Evolutionary conservation across 306 rosid genomes (phyloP), one percentile per base, ranked within the genome.

Genomic region (Carpinus viminea): DNA sequence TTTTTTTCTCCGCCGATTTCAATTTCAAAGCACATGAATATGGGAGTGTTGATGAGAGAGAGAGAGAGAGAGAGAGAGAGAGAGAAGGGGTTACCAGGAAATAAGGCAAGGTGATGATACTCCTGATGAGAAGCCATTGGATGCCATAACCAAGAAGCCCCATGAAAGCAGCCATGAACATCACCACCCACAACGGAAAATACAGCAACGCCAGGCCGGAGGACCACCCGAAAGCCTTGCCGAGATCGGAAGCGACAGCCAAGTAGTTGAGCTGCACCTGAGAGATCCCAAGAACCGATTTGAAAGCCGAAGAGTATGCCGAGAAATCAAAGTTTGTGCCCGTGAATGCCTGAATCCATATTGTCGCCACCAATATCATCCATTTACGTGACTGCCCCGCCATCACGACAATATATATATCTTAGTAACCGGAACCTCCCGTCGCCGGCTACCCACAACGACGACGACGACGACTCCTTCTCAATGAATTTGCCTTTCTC

Each of bases 271-370:
- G 75, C 74, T 94, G 91, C 3, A 87, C 93, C 87, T 94, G 98
- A 0, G 98, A 92, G 4, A 94, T 84, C 7, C 83, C 76, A 0
- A 94, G 85, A 0, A 90, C 90, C 3, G 91, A 85, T 84, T 94
- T 94, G 82, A 94, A 50, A 12, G 78, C 20, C n/a, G 98, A 87
- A 0, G 98, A 94, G 59, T 94, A 94, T n/a, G 91, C 93, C 0
- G 98, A 92, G 85, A 94, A 94, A 80, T 94, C 92, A 74, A 94
- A 94, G 81, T 94, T 94, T 0, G 98, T 94, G 10, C 97, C 97
- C 0, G 98, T 94, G 77, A 92, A 94, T 0, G 98, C 92, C 68
- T 94, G 98, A 79, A 94, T 87, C 97, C 98, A 94, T 31, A 94
- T 90, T 0, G 97, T 94, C 2, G 86, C 97, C 28, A 92, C 93